phyloP scores from a whole-genome alignment of 306 rosid genomes.

The Quercus berberidifolia region DNA sequence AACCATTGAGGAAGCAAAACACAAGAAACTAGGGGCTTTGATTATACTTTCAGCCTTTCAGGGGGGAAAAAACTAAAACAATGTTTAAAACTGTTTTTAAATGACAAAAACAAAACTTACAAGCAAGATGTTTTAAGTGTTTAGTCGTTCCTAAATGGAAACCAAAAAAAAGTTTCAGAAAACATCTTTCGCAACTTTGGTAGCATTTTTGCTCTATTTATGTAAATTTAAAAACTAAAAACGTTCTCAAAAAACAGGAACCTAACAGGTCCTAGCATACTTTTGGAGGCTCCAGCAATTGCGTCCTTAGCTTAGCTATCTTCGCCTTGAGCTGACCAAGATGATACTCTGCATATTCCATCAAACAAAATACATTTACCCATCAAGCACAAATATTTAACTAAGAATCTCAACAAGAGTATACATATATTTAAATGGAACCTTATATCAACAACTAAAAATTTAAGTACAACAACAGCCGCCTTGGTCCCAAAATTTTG shows the following conservation, averaged over 20 bases:
- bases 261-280: slow-evolving; percentile 25
- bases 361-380: not conserved
- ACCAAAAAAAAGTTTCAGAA: not conserved
- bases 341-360: slow-evolving; percentile 71
- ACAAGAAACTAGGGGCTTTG: not conserved
- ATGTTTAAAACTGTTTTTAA: not conserved
- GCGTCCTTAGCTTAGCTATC: slow-evolving; percentile 96
- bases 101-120: not conserved
- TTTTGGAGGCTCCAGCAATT: slow-evolving; percentile 95
- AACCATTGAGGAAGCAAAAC: not conserved
- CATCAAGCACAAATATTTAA: not conserved
- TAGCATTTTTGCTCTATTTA: not conserved
- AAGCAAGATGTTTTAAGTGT: not conserved
- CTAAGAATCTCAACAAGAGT: not conserved
- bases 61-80: not conserved
- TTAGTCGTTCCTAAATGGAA: too few species aligned
- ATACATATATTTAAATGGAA: not conserved
- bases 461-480: too few species aligned
- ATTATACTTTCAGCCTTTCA: not conserved
- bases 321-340: slow-evolving; percentile 99
- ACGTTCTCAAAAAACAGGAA: not conserved
- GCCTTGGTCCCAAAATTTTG: too few species aligned
- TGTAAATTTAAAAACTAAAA: not conserved
- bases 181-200: not conserved
- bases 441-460: too few species aligned